Base-by-base conservation (phyloP, 192 early-diverging fungal species). In the Coemansia sp. region DNA sequence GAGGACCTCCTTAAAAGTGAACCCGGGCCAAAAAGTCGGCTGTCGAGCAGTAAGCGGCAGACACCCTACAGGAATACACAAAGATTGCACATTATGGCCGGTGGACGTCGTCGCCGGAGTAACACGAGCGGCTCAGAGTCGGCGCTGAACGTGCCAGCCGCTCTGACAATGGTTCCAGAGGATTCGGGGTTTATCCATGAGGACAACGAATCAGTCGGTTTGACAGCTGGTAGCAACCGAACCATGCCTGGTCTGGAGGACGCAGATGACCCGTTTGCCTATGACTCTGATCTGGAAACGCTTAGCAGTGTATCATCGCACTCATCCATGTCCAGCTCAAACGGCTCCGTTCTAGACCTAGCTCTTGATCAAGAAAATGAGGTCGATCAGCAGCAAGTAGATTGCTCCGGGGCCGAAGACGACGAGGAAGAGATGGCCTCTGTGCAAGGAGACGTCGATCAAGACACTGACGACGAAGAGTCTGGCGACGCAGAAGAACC, bases 281-380 rank as follows among this genome's bases (percentile, higher is more conserved):
- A 82, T 60, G 75, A 82, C 68, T 82, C 79, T 1, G 79, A 82
- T 23, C 58, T 82, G 21, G 79, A 82, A 40, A 82, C 79, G 6
- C 74, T 82, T 3, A 82, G 74, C 71, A 82, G 71, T 34, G 75
- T 82, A 24, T 82, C 79, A 0, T 82, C 79, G 20, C 78, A 75
- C 50, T 69, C 73, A 23, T 81, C 78, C 11, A 81, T 81, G n/a
- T 65, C 73, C 38, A 71, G 78, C 60, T 66, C 78, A 0, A 58
- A 40, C 21, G 36, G 62, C 46, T 75, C 73, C 35, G 31, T 66
- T 1, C 51, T 75, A 2, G 78, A 76, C 13, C 65, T 57, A n/a
- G 60, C 65, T 28, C 39, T 66, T 9, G 69, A 35, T 18, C 60
- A 67, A 3, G 14, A 43, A 9, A 26, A 63, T 11, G 59, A 6